Base-by-base conservation (phyloP, 163 green algal genomes). In the Prototheca stagnorum region DNA sequence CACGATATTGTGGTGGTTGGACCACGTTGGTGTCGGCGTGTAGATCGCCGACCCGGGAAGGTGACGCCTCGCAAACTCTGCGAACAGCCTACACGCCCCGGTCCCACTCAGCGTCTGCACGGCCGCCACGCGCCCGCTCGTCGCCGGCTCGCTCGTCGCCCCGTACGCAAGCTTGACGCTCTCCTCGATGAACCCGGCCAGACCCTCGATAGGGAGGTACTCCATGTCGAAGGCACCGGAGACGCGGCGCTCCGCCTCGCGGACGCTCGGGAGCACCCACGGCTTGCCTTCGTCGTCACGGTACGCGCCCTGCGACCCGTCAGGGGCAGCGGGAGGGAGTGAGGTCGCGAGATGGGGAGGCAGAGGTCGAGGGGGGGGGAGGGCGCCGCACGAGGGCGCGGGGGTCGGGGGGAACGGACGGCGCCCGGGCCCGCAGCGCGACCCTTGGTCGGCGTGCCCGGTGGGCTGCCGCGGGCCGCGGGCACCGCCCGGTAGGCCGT, bases 1-100 rank as follows among this genome's bases (percentile, higher is more conserved):
- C 51, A 95, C 95, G 62, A 98, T 96, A 74, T 94, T 94, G 44
- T 81, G 78, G 69, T 88, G 88, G 73, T 97, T 96, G 53, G 80
- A 81, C 82, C 81, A 92, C 6, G 80, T 93, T 34, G 80, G 80
- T 49, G 84, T 78, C 44, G 64, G 78, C 20, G 92, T 58, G 72
- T 90, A 93, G 1, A 82, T 74, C 15, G 49, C 75, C 19, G 53
- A 68, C 20, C 73, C 74, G 3, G 79, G 71, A 44, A 92, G 50
- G 62, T 37, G 12, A 9, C 31, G 31, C 11, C 31, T 37, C 31
- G 12, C 12, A 12, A 37, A 37, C 9, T 37, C 31, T 9, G 11
- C 31, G 12, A 37, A 37, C 9, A 37, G 31, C 31, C 31, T 37
- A 12, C 11, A n/a, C 31, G 11, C 12, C 11, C 31, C 31, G 31